A percentile compares a stretch with the other conserved stretches of the same genome.
These are phyloP conservation scores for Aspergillus biplanus DNA, from an alignment of 495 filamentous ascomycete genomes.

Conservation along the genomic window DNA sequence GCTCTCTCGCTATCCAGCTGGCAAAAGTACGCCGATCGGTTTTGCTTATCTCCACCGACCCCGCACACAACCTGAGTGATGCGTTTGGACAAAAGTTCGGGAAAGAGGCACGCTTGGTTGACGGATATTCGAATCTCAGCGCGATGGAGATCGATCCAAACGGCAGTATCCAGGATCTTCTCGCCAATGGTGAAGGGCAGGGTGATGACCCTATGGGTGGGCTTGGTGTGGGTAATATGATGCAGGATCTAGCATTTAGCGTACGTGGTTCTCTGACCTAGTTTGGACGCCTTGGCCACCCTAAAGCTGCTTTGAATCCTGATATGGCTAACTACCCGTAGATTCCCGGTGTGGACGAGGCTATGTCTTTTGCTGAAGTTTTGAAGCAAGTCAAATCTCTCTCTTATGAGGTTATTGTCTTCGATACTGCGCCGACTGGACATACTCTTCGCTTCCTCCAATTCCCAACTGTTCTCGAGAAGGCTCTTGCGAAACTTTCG, in stretches of 20 bases:
- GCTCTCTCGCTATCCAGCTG: constrained; percentile 97
- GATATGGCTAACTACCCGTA: constrained; percentile 42
- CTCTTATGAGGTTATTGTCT: constrained; percentile 97
- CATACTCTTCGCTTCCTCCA: constrained; percentile 99
- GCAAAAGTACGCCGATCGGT: constrained; percentile 94
- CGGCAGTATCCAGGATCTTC: constrained; percentile 93
- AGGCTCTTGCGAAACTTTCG: constrained; percentile 94
- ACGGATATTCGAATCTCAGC: constrained; percentile 91
- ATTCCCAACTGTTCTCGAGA: constrained; percentile 97
- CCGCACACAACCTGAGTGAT: constrained; percentile 97
- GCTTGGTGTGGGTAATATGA: constrained; percentile 71
- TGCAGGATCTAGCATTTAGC: constrained; percentile 73
- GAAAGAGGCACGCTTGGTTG: constrained; percentile 91
- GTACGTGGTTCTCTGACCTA: constrained; percentile 47
- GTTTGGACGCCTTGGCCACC: neutral
- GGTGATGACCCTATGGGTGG: constrained; percentile 67
- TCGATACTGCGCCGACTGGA: constrained; percentile 98
- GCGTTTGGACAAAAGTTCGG: constrained; percentile 99
- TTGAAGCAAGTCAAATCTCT: constrained; percentile 99
- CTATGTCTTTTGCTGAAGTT: constrained; percentile 99
- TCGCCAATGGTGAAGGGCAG: constrained; percentile 79
- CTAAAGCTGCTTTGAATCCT: neutral
- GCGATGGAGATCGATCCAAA: constrained; percentile 99
- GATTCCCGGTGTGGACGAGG: constrained; percentile 98
- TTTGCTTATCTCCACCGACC: constrained; percentile 96